Base-by-base conservation (phyloP, 768 basidiomycete species). In the Gloeophyllum trabeum region DNA sequence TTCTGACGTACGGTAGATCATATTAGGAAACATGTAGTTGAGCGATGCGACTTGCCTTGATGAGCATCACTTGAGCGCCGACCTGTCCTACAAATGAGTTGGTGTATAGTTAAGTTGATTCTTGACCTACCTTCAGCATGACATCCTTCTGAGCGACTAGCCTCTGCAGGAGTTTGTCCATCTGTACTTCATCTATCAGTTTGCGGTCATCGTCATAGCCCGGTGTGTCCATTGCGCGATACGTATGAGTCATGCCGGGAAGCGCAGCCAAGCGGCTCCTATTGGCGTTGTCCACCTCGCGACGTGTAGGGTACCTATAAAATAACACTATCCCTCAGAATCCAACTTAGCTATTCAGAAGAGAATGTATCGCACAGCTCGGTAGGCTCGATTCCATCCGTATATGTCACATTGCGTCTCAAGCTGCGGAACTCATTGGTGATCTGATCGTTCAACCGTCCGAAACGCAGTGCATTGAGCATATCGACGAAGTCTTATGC, bases 391-490 rank as follows among this genome's bases (percentile, higher is more conserved):
- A 92, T 78, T 1, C 76, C 78, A 49, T 92, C 89, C 1, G 63
- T 54, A 51, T 89, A 90, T 1, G 44, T 44, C 6, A 89, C 67
- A 19, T 58, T 51, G 13, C 88, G 71, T 2, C 70, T 66, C 18
- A 93, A 68, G 1, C 48, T 48, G 36, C 59, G 57, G 61, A 96
- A 89, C 3, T 65, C 62, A 6, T 51, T 48, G 3, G 66, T 57
- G 30, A 71, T 70, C 4, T 59, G 54, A 1, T 60, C 42, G 18
- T 70, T 63, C 35, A 89, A 56, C 32, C 59, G 60, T 2, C 92
- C 92, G 51, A 81, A 80, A 16, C 92, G 77, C 81, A 94, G 84
- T 41, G 76, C 71, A 53, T 93, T 93, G 34, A 96, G 65, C 76
- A 94, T 87, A 50, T 87, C 72, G 43, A 90, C 74, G 53, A 96